Percentiles rank a stretch among this genome's conserved stretches.
Evolutionary conservation across 805 yeast species (phyloP).

Genomic region (Pichia kluyveri): DNA sequence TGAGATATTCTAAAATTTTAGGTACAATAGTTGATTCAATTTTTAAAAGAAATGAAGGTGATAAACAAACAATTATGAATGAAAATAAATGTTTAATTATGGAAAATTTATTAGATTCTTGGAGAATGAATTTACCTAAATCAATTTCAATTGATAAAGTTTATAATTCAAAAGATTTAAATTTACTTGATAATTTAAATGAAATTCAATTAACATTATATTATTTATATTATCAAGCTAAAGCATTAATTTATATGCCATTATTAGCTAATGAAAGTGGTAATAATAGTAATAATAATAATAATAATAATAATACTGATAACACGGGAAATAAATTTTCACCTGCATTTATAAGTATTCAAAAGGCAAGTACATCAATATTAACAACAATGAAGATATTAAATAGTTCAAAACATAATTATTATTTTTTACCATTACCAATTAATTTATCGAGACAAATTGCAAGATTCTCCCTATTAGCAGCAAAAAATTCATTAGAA

Average conservation of each 20-base stretch:
- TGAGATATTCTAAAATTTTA: slow-evolving; percentile 63
- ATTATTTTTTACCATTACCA: slow-evolving; percentile 50
- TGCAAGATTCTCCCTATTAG: slow-evolving; percentile 53
- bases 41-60: slow-evolving; percentile 44
- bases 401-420: slow-evolving; percentile 28
- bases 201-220: slow-evolving; percentile 46
- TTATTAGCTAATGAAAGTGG: slow-evolving; percentile 37
- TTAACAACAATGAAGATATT: slow-evolving; percentile 38
- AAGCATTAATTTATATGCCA: slow-evolving; percentile 56
- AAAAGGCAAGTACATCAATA: slow-evolving; percentile 59
- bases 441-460: slow-evolving; percentile 52
- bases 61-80: slow-evolving; percentile 20
- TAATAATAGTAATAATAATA: too few species aligned
- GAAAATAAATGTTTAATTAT: slow-evolving; percentile 25
- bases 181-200: slow-evolving; percentile 24
- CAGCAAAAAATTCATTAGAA: slow-evolving; percentile 71
- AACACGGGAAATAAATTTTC: slow-evolving; percentile 27
- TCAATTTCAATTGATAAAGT: slow-evolving; percentile 50
- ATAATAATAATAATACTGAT: too few species aligned
- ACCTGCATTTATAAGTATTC: slow-evolving; percentile 56
- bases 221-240: slow-evolving; percentile 52
- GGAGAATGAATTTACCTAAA: slow-evolving; percentile 66
- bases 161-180: slow-evolving; percentile 46
- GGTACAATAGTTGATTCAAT: slow-evolving; percentile 67
- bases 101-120: slow-evolving; percentile 67